phyloP scores from a whole-genome alignment of 495 filamentous ascomycete species.

The Articulospora tetracladia region DNA sequence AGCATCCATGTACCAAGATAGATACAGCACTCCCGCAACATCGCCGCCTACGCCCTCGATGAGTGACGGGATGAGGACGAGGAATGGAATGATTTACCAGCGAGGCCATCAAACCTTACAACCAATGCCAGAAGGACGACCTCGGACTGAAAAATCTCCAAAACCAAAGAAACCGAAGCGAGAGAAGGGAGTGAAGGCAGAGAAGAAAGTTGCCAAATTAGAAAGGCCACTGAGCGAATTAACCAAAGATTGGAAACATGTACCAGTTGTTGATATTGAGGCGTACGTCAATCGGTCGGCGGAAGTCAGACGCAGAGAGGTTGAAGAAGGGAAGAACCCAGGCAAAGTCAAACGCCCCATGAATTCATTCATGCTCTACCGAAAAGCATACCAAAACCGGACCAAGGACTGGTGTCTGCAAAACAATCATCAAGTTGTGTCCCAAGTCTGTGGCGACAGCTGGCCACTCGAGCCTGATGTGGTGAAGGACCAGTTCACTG shows the following conservation, averaged over 20 bases:
- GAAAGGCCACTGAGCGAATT: constrained; percentile 72
- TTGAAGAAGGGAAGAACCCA: constrained; percentile 59
- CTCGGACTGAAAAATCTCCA: constrained; percentile 16
- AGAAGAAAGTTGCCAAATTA: constrained; percentile 49
- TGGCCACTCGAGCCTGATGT: constrained; percentile 77
- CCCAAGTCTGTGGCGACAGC: constrained; percentile 74
- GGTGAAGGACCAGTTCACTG: constrained; percentile 75
- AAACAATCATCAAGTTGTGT: constrained; percentile 94
- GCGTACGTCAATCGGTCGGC: constrained; percentile 70
- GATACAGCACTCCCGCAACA: constrained; percentile 47
- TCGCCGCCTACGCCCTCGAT: constrained; percentile 42
- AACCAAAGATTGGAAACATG: constrained; percentile 59
- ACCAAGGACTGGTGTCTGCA: constrained; percentile 78
- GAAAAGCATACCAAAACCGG: constrained; percentile 85
- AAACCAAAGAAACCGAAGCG: constrained; percentile 41
- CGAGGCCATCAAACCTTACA: constrained; percentile 14
- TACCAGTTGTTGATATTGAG: constrained; percentile 76
- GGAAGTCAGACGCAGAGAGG: constrained; percentile 62
- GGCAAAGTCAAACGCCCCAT: constrained; percentile 88
- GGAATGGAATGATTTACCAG: constrained; percentile 19
- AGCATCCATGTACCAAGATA: constrained; percentile 13
- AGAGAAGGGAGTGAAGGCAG: constrained; percentile 46
- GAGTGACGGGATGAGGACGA: constrained; percentile 23
- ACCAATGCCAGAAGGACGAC: constrained; percentile 20
- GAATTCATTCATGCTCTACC: constrained; percentile 99